Conservation (phyloP, 768 basidiomycete genomes). For the Calocybe gangraenosa region DNA sequence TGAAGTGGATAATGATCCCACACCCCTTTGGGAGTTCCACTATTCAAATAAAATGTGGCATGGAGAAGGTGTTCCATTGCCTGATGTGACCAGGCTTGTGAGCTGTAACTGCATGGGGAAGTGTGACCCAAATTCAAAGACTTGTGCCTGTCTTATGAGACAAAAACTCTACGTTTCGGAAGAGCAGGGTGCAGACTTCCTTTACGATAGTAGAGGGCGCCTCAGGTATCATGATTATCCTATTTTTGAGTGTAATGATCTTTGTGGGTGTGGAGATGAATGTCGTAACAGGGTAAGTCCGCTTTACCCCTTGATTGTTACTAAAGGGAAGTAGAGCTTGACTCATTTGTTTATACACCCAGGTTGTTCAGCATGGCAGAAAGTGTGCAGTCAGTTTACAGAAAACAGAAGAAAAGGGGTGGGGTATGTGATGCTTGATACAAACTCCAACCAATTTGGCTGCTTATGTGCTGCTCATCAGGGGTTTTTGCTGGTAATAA, state of each 20-base stretch:
- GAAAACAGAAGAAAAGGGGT: constrained; percentile 76
- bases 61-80: constrained; percentile 60
- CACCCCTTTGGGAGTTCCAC: constrained; percentile 83
- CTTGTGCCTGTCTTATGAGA: constrained; percentile 63
- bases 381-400: constrained; percentile 57
- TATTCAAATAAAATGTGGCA: constrained; percentile 85
- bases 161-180: constrained; percentile 41
- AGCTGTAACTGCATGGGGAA: constrained; percentile 74
- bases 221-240: constrained; percentile 51
- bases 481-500: constrained; percentile 68
- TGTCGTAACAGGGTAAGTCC: constrained; percentile 81
- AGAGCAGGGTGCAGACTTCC: constrained; percentile 45
- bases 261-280: constrained; percentile 76
- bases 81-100: constrained; percentile 50
- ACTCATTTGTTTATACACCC: not conserved
- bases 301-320: too few relatives aligned
- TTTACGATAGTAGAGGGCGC: constrained; percentile 60
- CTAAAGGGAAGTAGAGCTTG: too few relatives aligned
- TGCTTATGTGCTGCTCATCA: constrained; percentile 21
- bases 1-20: constrained; percentile 58
- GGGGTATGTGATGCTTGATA: constrained; percentile 55
- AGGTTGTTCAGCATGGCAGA: constrained; percentile 86
- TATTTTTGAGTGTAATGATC: constrained; percentile 83
- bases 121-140: constrained; percentile 72
- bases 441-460: not conserved